Evolutionary conservation across 2,329 filamentous ascomycete genomes (phyloP), one percentile per base, ranked within the genome.

Genomic region (Aspergillus pseudoterreus): DNA sequence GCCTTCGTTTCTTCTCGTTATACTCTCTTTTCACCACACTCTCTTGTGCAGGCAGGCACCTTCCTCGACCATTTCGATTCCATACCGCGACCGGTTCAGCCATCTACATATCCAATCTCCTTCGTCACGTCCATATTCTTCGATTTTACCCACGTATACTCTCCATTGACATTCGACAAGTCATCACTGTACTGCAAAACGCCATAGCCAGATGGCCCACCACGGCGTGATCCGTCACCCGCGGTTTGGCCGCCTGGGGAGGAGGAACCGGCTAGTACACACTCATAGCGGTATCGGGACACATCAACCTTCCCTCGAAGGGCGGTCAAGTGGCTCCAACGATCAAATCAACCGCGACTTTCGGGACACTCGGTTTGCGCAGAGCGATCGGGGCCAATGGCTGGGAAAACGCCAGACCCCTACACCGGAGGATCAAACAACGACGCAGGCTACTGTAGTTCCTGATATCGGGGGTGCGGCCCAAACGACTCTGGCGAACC

Each of bases 41-140:
- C 32, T 22, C 21, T 53, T 35, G 54, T 52, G 50, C 56, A 51
- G 54, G 52, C 57, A 55, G 54, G 48, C 52, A 57, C 49, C 47
- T 21, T 42, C 27, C 22, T 43, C 22, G n/a, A 44, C 33, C 27
- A 22, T 27, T 42, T 21, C n/a, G 27, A n/a, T 38, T n/a, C 10
- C 14, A 21, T 21, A 14, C 10, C 17, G 19, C 11, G 15, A n/a
- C 21, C 36, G 3, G 32, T 38, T 22, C 41, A 17, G 42, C n/a
- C 27, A 30, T 39, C 22, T 6, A 14, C 43, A 32, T 12, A 43
- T 43, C 15, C 19, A 17, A 11, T 43, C 19, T 43, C 12, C 22
- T 35, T 27, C 27, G 30, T 41, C 12, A 33, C 17, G 24, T 50
- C 32, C 17, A 14, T 19, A n/a, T 38, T 38, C 8, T 6, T 42